phyloP scores from a whole-genome alignment of 2,329 filamentous ascomycete genomes.

The Immersiporthe knoxdaviesiana region DNA sequence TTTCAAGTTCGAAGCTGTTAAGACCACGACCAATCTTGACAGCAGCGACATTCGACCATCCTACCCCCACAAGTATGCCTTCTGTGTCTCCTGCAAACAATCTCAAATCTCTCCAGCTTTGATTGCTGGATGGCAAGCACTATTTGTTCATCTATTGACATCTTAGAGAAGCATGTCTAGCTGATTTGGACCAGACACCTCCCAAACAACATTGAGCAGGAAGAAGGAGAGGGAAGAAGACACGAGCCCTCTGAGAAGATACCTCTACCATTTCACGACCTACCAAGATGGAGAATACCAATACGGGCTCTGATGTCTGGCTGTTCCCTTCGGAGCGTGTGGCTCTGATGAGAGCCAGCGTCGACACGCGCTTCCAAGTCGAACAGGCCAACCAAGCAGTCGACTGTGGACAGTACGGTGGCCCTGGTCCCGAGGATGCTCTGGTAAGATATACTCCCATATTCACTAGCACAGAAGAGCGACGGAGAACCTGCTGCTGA shows the following conservation, averaged over 20 bases:
- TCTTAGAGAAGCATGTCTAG: neutral
- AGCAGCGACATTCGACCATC: neutral
- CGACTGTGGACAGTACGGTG: neutral
- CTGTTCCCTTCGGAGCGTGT: conserved; percentile 1
- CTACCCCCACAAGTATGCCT: too few species aligned
- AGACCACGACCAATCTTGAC: neutral
- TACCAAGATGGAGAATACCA: neutral
- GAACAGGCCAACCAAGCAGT: neutral
- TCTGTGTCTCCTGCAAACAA: neutral
- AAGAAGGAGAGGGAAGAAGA: too few species aligned
- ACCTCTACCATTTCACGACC: neutral
- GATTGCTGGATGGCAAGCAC: neutral
- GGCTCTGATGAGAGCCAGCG: neutral
- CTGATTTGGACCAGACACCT: neutral
- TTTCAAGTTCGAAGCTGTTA: neutral
- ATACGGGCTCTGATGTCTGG: neutral
- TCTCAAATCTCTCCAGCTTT: too few species aligned
- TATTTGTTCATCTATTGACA: neutral
- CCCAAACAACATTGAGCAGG: neutral
- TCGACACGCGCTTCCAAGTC: neutral
- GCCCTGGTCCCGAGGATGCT: neutral
- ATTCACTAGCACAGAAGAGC: neutral
- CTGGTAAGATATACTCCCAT: neutral
- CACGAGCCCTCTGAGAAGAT: neutral
- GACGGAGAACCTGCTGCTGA: neutral